Percentiles rank a stretch among this genome's conserved stretches.
phyloP scores from a whole-genome alignment of 108 stramenopile genomes.

The Cyclotella sp. region DNA sequence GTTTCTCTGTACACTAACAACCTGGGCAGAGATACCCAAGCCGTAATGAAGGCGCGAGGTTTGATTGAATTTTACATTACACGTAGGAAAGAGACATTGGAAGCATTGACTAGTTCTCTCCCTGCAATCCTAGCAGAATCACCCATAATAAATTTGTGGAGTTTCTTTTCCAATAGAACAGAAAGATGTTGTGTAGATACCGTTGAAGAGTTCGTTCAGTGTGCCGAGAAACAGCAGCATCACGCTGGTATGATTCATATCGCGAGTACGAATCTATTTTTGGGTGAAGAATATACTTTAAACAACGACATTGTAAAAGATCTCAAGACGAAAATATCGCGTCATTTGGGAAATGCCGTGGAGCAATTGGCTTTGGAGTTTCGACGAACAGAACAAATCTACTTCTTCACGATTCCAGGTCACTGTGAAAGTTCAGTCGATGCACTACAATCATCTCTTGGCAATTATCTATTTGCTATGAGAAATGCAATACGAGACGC shows the following conservation, averaged over 20 bases:
- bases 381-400: slow-evolving; percentile 16
- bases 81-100: slow-evolving; percentile 19
- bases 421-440: slow-evolving; percentile 1
- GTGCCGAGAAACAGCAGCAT: slow-evolving; percentile 25
- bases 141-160: neutral
- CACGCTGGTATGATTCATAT: slow-evolving; percentile 43
- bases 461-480: neutral
- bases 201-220: slow-evolving; percentile 27
- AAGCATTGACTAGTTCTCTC: slow-evolving; percentile 10
- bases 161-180: slow-evolving; percentile 5
- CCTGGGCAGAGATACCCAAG: slow-evolving; percentile 28
- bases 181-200: slow-evolving; percentile 6
- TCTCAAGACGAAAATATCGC: slow-evolving; percentile 30
- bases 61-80: slow-evolving; percentile 44
- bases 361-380: slow-evolving; percentile 40
- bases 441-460: neutral
- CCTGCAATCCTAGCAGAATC: neutral
- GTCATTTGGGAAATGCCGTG: slow-evolving; percentile 28
- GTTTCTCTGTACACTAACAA: slow-evolving; percentile 25
- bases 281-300: slow-evolving; percentile 50
- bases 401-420: slow-evolving; percentile 17
- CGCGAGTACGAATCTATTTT: slow-evolving; percentile 35
- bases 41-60: slow-evolving; percentile 38
- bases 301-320: slow-evolving; percentile 20
- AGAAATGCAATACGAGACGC: neutral